Evolutionary conservation across 2,329 filamentous ascomycete genomes (phyloP), one percentile per base, ranked within the genome.

Genomic region (Cladophialophora bantiana): DNA sequence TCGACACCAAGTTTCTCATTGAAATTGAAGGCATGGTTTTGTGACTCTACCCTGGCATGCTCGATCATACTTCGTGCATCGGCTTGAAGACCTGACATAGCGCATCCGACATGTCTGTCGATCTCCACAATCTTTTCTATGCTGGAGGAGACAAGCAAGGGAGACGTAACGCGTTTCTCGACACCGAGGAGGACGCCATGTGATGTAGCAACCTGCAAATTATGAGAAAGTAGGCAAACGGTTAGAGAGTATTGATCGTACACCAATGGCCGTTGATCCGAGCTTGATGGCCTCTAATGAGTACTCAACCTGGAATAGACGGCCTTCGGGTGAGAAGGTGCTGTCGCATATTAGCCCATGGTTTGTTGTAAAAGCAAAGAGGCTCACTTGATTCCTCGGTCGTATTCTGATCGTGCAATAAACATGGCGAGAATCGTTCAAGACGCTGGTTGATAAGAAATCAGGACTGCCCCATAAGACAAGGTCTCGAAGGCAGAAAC

Each of bases 101-200:
- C 95, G 83, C 95, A 98, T 76, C 95, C 95, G 75, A 99, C 97
- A 84, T 99, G 95, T 78, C 92, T 89, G 84, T 99, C 95, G 80
- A 99, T 98, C 81, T 99, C 95, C 80, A 99, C 94, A 76, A 99
- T 98, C 88, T 99, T 99, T 83, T 99, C 95, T 76, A 99, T 95
- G 48, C 94, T 97, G 55, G 92, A 96, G 36, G 95, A 96, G 83
- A 98, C 95, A 76, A 99, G 92, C 70, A 99, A 90, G 69, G 94
- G 96, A 66, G 93, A 97, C 68, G 95, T 99, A 75, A 99, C 95
- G 77, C 95, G 94, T 88, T 99, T 99, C 85, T 99, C 95, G 71
- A 99, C 95, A 74, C 95, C 95, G 59, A 99, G 90, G 77, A 99
- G 91, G 69, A 98, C 94, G 77, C 95, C 95, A 79, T 96, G 92